phyloP scores from a whole-genome alignment of 2,329 filamentous ascomycete species.

The Aspergillus viridinutans region DNA sequence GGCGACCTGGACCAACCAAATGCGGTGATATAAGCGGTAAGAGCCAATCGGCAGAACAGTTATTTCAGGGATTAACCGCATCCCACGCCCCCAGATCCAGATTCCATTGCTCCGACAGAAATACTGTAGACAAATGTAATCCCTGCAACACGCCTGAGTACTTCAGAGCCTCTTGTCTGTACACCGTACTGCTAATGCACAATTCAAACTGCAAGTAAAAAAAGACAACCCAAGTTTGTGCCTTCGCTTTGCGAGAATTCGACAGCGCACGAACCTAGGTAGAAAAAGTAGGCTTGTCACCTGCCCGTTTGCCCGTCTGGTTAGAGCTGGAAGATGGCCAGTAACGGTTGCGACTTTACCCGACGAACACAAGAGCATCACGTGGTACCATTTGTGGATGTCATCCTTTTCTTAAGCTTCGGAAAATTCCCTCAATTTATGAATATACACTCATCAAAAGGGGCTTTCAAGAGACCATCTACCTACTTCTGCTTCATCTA shows the following conservation, averaged over 20 bases:
- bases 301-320: not conserved
- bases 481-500: not conserved
- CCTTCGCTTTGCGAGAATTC: not conserved
- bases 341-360: constrained; percentile 16
- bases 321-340: not conserved
- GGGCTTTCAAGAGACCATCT: not conserved
- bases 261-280: not conserved
- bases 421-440: not conserved
- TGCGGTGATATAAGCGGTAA: not conserved
- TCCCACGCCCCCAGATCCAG: not conserved
- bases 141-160: not conserved
- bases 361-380: constrained; percentile 20
- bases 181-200: not conserved
- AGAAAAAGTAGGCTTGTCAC: not conserved
- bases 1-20: not conserved
- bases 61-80: not conserved
- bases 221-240: not conserved
- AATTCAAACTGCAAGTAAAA: not conserved
- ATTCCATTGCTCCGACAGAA: not conserved
- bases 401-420: not conserved
- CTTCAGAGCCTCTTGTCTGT: not conserved
- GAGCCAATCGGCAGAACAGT: not conserved
- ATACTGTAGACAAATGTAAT: not conserved
- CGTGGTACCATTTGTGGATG: constrained; percentile 10
- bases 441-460: not conserved